Base-by-base conservation (phyloP, 495 filamentous ascomycete species). In the Tuber borchii region DNA sequence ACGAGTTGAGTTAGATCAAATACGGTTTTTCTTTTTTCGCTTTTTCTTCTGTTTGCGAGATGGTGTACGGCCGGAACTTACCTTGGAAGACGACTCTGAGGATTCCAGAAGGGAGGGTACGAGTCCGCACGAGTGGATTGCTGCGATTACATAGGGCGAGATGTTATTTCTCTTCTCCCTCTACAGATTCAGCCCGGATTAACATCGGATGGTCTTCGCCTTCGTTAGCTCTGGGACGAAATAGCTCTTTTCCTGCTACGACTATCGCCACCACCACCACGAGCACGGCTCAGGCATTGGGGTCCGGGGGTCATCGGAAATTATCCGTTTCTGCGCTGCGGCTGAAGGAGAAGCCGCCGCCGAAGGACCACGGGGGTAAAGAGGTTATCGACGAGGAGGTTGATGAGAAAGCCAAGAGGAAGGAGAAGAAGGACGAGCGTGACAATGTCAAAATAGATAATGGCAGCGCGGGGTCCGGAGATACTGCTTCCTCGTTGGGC, bases 1-100 rank as follows among this genome's bases (percentile, higher is more conserved):
- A 65, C 56, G 56, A 65, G 34, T 65, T 31, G 26, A 65, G 7
- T 61, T 31, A 12, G 8, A 51, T 31, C 12, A 2, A 61, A 61
- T 61, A 56, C 20, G 19, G 46, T 51, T n/a, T n/a, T 51, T 9
- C 34, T 61, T 14, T 3, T 31, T 1, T 9, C 12, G 14, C 10
- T 26, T 14, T 26, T 61, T 61, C 9, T 61, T 61, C 9, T 31
- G 26, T n/a, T 61, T 5, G 22, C n/a, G 17, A 19, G 31, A 82
- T 82, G 80, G 72, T 73, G 74, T 82, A 78, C 76, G 79, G 80
- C 74, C 79, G 78, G 70, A 82, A 69, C 56, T 72, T 82, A 34
- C 74, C 71, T 31, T 81, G 44, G 45, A 61, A 31, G 10, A 61
- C 56, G 56, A 4, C 56, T 14, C 56, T 71, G 31, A 34, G 74